These are phyloP conservation scores for Leptographium wingfieldii DNA, from an alignment of 2,329 filamentous ascomycete genomes.

Conservation along the genomic window DNA sequence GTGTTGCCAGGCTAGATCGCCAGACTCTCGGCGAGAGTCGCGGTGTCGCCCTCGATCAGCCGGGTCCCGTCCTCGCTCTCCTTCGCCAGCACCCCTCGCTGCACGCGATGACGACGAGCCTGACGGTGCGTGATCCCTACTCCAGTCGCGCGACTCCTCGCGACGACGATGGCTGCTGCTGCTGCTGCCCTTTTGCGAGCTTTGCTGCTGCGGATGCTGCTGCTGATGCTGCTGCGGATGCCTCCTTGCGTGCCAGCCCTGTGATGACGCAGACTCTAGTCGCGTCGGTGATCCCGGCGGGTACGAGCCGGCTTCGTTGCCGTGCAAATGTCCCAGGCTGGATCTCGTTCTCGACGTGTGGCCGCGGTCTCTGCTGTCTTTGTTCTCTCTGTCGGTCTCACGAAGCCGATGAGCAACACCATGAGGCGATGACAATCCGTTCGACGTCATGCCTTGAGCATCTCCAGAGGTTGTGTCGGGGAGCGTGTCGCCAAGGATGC, in stretches of 20 bases:
- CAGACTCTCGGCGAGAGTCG: slow-evolving; percentile 7
- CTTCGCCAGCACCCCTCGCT: slow-evolving; percentile 7
- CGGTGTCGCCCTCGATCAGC: slow-evolving; percentile 11
- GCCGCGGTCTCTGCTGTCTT: slow-evolving; percentile 9
- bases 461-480: slow-evolving; percentile 9
- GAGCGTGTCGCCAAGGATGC: slow-evolving; percentile 17
- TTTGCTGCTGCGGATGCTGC: slow-evolving; percentile 7
- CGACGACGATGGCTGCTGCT: slow-evolving; percentile 9
- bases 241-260: background rate
- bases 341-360: background rate
- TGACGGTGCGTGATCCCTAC: slow-evolving; percentile 14
- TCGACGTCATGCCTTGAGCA: slow-evolving; percentile 23
- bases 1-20: slow-evolving; percentile 9
- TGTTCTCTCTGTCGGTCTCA: slow-evolving; percentile 13
- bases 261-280: background rate
- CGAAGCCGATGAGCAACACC: slow-evolving; percentile 16
- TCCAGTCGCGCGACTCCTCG: slow-evolving; percentile 18
- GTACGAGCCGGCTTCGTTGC: background rate
- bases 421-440: slow-evolving; percentile 16
- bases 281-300: background rate
- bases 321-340: background rate
- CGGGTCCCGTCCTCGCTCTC: slow-evolving; percentile 1
- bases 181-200: background rate
- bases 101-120: background rate
- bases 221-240: slow-evolving; percentile 3